These are phyloP conservation scores for Fusarium sp. DNA, from an alignment of 2,329 filamentous ascomycete genomes.

Conservation along the genomic window DNA sequence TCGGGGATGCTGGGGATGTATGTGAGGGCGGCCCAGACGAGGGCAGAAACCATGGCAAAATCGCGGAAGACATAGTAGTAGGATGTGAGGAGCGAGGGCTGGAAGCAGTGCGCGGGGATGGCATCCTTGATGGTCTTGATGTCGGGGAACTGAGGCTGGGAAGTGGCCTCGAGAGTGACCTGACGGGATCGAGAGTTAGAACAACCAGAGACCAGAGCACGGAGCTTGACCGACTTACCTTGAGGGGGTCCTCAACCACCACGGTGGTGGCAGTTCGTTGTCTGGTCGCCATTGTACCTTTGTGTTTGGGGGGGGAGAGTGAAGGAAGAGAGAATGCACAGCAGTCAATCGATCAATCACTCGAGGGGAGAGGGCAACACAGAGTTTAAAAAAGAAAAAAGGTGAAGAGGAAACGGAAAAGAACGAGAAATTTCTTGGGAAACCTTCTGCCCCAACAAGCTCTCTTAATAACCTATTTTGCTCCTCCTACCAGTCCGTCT, in stretches of 20 bases:
- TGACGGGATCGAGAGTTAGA: constrained; percentile 18
- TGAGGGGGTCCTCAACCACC: constrained; percentile 34
- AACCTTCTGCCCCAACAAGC: constrained; percentile 24
- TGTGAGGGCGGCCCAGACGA: constrained; percentile 65
- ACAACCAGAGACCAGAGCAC: not conserved
- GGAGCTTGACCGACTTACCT: constrained; percentile 28
- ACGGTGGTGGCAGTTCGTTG: constrained; percentile 47
- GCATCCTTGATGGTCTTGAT: constrained; percentile 56
- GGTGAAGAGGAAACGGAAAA: constrained; percentile 4
- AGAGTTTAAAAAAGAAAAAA: constrained; percentile 10
- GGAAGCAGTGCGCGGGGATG: constrained; percentile 73
- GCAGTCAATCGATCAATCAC: constrained; percentile 2
- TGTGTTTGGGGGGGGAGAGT: not conserved
- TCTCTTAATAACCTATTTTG: constrained; percentile 10
- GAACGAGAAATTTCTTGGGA: constrained; percentile 2
- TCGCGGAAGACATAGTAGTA: constrained; percentile 70
- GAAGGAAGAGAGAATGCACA: constrained; percentile 11
- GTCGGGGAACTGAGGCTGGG: constrained; percentile 46
- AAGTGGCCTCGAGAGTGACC: constrained; percentile 40
- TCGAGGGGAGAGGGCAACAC: constrained; percentile 2
- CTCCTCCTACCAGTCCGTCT: constrained; percentile 10
- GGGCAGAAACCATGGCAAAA: constrained; percentile 61
- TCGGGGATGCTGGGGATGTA: constrained; percentile 67
- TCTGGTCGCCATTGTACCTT: constrained; percentile 44
- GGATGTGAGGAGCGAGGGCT: constrained; percentile 65